A percentile compares a stretch with the other conserved stretches of the same genome.
phyloP scores from a whole-genome alignment of 1,284 basidiomycete genomes.

The Volvariella volvacea region DNA sequence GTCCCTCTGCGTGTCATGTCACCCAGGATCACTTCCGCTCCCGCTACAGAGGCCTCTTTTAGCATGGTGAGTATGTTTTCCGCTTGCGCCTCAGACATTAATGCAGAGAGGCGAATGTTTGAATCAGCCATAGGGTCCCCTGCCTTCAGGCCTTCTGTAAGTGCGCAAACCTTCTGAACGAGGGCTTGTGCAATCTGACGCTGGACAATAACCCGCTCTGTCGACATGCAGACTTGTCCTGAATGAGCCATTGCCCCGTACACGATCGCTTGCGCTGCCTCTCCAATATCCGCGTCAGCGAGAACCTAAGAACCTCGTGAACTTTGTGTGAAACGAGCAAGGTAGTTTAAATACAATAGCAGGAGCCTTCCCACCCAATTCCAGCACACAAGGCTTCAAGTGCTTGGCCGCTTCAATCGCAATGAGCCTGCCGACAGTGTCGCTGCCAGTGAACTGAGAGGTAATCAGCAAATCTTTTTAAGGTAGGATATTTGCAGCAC shows the following conservation, averaged over 20 bases:
- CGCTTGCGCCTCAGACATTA: slow-evolving; percentile 47
- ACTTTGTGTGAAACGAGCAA: background rate
- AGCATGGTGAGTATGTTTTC: slow-evolving; percentile 43
- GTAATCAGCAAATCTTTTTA: background rate
- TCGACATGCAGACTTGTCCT: slow-evolving; percentile 69
- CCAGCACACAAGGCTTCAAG: slow-evolving; percentile 67
- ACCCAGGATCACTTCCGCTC: slow-evolving; percentile 47
- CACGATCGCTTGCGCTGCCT: slow-evolving; percentile 52
- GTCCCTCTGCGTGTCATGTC: slow-evolving; percentile 33
- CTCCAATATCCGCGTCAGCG: slow-evolving; percentile 52
- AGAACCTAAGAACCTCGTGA: slow-evolving; percentile 33
- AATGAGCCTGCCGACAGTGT: slow-evolving; percentile 63
- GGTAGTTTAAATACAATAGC: slow-evolving; percentile 39
- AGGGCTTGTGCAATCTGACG: slow-evolving; percentile 28
- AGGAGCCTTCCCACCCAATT: slow-evolving; percentile 74
- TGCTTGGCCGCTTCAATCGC: slow-evolving; percentile 68
- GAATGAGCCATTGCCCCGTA: slow-evolving; percentile 55
- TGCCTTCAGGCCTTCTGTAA: slow-evolving; percentile 28
- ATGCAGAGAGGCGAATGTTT: slow-evolving; percentile 24
- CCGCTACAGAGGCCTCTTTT: slow-evolving; percentile 41
- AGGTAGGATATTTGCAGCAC: slow-evolving; percentile 7
- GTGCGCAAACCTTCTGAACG: slow-evolving; percentile 25
- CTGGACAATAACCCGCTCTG: slow-evolving; percentile 61
- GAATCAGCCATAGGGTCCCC: slow-evolving; percentile 23
- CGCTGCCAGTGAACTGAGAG: slow-evolving; percentile 63